These are phyloP conservation scores for Lactarius evosmus DNA, from an alignment of 768 basidiomycete species.

Conservation along the genomic window DNA sequence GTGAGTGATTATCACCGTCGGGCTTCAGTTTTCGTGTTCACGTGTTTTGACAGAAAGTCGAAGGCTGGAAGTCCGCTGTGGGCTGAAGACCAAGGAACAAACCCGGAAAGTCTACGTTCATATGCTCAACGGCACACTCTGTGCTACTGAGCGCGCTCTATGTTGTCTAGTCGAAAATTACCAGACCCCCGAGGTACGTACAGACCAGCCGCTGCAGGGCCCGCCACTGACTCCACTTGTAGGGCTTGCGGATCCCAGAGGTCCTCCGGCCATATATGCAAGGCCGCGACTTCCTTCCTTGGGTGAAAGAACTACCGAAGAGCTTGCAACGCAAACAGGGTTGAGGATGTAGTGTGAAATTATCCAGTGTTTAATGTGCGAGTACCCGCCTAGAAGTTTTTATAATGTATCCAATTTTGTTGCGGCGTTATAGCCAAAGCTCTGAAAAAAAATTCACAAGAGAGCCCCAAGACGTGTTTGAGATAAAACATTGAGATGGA, in stretches of 20 bases:
- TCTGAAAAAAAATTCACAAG: not conserved
- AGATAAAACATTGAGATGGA: not conserved
- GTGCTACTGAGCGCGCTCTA: constrained; percentile 93
- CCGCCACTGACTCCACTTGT: constrained; percentile 5
- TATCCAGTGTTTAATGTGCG: constrained; percentile 14
- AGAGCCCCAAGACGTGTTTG: constrained; percentile 2
- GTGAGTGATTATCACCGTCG: constrained; percentile 48
- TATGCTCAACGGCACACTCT: constrained; percentile 98
- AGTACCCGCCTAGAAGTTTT: constrained; percentile 15
- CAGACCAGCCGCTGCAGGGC: not conserved
- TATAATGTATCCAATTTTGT: constrained; percentile 14
- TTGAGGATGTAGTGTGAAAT: constrained; percentile 30
- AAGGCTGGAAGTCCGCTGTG: constrained; percentile 89
- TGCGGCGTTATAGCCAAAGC: not conserved
- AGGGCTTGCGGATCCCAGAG: constrained; percentile 91
- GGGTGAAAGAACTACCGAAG: constrained; percentile 79
- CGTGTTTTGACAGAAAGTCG: constrained; percentile 65
- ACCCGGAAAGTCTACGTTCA: constrained; percentile 92
- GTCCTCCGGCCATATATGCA: constrained; percentile 94
- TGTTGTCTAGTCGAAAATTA: constrained; percentile 99
- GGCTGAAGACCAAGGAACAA: constrained; percentile 87
- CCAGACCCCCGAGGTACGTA: constrained; percentile 86
- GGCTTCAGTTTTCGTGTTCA: constrained; percentile 1
- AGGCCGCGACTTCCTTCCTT: constrained; percentile 86
- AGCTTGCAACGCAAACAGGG: constrained; percentile 69